Percentiles rank a stretch among this genome's conserved stretches.
These are phyloP conservation scores for Sporisorium scitamineum DNA, from an alignment of 1,284 basidiomycete genomes.

Conservation along the genomic window DNA sequence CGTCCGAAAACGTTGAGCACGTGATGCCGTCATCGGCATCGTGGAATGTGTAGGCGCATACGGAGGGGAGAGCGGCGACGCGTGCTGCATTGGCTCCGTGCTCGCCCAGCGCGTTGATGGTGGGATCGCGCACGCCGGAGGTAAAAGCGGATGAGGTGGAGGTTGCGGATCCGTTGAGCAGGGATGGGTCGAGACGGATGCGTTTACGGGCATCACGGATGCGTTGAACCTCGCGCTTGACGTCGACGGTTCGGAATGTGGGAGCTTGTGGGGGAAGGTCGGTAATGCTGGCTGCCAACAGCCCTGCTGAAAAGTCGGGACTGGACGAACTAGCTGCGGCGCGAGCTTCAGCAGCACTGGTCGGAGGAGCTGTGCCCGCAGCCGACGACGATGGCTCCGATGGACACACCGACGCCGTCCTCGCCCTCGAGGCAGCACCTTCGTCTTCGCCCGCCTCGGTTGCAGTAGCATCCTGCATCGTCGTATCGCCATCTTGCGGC, in stretches of 20 bases:
- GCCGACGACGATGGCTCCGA: slow-evolving; percentile 30
- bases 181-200: slow-evolving; percentile 58
- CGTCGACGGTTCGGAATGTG: slow-evolving; percentile 85
- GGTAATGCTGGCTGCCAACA: slow-evolving; percentile 75
- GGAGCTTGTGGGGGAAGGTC: slow-evolving; percentile 82
- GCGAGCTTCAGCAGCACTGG: slow-evolving; percentile 7
- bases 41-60: slow-evolving; percentile 68
- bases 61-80: slow-evolving; percentile 63
- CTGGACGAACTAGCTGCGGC: slow-evolving; percentile 8
- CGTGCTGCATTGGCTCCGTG: slow-evolving; percentile 57
- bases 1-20: slow-evolving; percentile 88
- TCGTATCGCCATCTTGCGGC: slow-evolving; percentile 39
- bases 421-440: slow-evolving; percentile 15
- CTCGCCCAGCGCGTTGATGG: slow-evolving; percentile 52
- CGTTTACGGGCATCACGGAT: slow-evolving; percentile 80
- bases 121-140: slow-evolving; percentile 52
- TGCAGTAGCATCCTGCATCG: slow-evolving; percentile 34
- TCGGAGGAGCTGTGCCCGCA: slow-evolving; percentile 16
- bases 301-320: slow-evolving; percentile 45
- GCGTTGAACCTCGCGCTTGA: slow-evolving; percentile 89
- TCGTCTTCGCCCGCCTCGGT: slow-evolving; percentile 17
- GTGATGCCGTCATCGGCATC: slow-evolving; percentile 74
- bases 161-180: slow-evolving; percentile 20
- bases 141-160: slow-evolving; percentile 24
- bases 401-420: slow-evolving; percentile 32